Base-by-base conservation (phyloP, 768 basidiomycete species). In the Boletus vinaceobasis region DNA sequence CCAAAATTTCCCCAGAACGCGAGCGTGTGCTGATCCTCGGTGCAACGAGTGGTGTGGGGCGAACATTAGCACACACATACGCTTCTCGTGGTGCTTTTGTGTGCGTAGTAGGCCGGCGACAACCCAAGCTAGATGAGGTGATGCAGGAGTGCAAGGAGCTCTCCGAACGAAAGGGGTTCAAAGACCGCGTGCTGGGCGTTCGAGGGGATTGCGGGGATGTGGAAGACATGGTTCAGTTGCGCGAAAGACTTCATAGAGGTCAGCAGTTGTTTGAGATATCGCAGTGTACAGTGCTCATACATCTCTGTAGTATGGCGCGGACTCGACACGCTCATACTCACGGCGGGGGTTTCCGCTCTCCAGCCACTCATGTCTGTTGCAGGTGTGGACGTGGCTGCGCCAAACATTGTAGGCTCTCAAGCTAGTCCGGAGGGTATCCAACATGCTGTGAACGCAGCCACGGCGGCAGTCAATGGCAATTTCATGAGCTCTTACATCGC, bases 11-110 rank as follows among this genome's bases (percentile, higher is more conserved):
- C 8, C 73, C 67, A n/a, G 51, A 50, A 1, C 57, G 75, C 3
- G 93, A 96, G 65, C 82, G 90, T 0, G 87, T 94, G 7, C 68
- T 97, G 2, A 75, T 97, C 45, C 69, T 97, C 7, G 94, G 94
- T 6, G 92, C 87, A 1, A 88, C 90, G 2, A 86, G 86, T 44
- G 94, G 94, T 0, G 84, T 96, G 26, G 94, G 94, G 1, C 77
- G 80, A 40, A 75, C 79, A 5, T 73, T 95, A 42, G 90, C 91
- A 1, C 73, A 77, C 13, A 73, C 79, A 57, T 95, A 95, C 60
- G 85, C 88, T 5, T 66, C 74, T 50, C 76, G 89, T n/a, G 92
- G 92, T 7, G 90, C 90, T 7, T 75, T 75, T 48, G 79, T 88
- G 7, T 93, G 87, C 63, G 63, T 94, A 15, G 85, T 92, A 7